phyloP scores from a whole-genome alignment of 306 rosid species.

The Adenanthera pavonina region DNA sequence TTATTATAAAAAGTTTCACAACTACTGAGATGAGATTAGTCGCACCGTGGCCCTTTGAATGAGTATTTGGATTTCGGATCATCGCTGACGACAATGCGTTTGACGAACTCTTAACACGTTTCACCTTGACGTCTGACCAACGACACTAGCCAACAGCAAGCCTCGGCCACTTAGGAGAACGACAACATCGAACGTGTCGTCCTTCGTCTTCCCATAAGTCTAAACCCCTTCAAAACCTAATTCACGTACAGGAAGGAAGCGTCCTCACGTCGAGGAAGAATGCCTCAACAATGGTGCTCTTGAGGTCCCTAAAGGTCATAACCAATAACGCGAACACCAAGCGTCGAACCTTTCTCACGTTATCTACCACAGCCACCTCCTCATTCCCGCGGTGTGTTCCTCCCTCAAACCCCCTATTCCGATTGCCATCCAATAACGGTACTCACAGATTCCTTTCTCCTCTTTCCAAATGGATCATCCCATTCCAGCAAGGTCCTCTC shows the following conservation, averaged over 20 bases:
- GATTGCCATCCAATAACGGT: constrained; percentile 31
- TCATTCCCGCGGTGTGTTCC: constrained; percentile 41
- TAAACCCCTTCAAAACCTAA: constrained; percentile 32
- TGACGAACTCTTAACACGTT: not conserved
- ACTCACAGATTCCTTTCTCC: constrained; percentile 52
- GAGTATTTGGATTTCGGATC: not conserved
- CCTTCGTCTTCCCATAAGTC: not conserved
- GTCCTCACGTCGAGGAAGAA: not conserved
- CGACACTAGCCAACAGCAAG: not conserved
- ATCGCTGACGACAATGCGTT: constrained; percentile 16
- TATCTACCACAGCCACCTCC: constrained; percentile 37
- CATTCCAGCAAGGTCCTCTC: constrained; percentile 69
- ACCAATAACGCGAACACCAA: constrained; percentile 34
- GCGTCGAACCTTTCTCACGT: constrained; percentile 60
- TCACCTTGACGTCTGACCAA: not conserved
- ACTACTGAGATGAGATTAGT: too few species aligned
- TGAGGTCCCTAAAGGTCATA: constrained; percentile 54
- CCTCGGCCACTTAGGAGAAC: constrained; percentile 1
- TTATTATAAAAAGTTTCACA: too few species aligned
- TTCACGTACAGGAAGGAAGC: not conserved
- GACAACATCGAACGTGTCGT: not conserved
- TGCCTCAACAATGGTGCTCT: constrained; percentile 64
- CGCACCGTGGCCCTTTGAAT: too few species aligned
- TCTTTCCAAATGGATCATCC: constrained; percentile 51
- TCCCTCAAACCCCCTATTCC: constrained; percentile 42